phyloP scores from a whole-genome alignment of 2,329 filamentous ascomycete genomes.

The Dactylellina sp. region DNA sequence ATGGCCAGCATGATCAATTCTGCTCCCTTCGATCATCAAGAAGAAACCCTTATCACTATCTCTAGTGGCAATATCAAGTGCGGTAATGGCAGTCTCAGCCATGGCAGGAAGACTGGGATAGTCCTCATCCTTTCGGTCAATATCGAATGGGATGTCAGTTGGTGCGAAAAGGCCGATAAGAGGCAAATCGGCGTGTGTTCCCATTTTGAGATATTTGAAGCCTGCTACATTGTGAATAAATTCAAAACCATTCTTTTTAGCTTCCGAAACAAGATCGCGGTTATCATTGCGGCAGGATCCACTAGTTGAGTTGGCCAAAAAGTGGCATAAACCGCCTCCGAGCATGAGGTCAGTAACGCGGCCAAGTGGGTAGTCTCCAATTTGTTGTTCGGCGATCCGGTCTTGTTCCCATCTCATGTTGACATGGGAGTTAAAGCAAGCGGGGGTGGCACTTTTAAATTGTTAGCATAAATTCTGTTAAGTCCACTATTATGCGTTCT shows the following conservation, averaged over 20 bases:
- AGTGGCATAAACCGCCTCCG: conserved; percentile 92
- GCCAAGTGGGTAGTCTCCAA: conserved; percentile 87
- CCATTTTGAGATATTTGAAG: conserved; percentile 79
- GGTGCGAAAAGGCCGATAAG: conserved; percentile 86
- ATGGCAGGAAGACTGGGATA: conserved; percentile 95
- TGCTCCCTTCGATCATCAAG: conserved; percentile 95
- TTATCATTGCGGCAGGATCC: conserved; percentile 86
- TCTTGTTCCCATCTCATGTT: conserved; percentile 84
- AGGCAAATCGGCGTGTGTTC: conserved; percentile 78
- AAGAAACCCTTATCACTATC: conserved; percentile 94
- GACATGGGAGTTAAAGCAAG: conserved; percentile 92
- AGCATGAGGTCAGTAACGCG: conserved; percentile 91
- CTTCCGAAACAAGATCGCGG: conserved; percentile 78
- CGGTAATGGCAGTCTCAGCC: conserved; percentile 82
- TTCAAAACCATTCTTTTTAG: conserved; percentile 80
- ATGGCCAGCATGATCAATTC: conserved; percentile 95
- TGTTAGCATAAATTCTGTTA: conserved; percentile 20
- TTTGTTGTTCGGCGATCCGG: conserved; percentile 89
- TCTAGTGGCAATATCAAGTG: conserved; percentile 82
- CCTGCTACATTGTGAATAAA: conserved; percentile 78
- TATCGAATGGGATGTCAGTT: conserved; percentile 88
- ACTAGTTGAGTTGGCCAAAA: conserved; percentile 81
- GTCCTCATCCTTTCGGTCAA: conserved; percentile 82
- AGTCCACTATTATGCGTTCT: background rate
- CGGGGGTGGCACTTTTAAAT: conserved; percentile 77